phyloP scores from a whole-genome alignment of 257 asterid genomes.

The Jaltomata sinuosa region DNA sequence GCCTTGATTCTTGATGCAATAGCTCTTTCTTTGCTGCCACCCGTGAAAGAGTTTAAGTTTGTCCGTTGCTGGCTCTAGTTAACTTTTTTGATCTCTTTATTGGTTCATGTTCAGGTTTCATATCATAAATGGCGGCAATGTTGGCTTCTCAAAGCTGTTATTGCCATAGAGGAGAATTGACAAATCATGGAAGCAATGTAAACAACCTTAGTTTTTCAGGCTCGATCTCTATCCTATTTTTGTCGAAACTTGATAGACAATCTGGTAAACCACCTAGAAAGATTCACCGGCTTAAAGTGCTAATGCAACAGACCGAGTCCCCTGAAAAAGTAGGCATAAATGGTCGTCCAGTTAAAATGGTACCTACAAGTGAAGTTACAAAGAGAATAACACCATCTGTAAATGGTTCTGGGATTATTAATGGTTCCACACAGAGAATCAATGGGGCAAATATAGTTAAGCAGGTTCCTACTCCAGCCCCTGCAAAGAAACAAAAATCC shows the following conservation, averaged over 20 bases:
- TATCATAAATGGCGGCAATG: conserved; percentile 45
- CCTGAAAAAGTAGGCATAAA: conserved; percentile 35
- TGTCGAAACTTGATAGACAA: conserved; percentile 14
- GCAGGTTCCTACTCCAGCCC: conserved; percentile 27
- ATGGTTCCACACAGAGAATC: conserved; percentile 19
- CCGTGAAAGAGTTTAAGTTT: not conserved
- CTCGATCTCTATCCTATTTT: conserved; percentile 20
- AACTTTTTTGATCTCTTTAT: not conserved
- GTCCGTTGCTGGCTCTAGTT: not conserved
- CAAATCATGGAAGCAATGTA: conserved; percentile 25
- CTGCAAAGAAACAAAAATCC: conserved; percentile 11
- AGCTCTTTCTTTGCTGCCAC: not conserved
- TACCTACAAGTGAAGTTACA: conserved; percentile 51
- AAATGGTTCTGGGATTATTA: conserved; percentile 19
- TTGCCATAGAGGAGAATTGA: conserved; percentile 39
- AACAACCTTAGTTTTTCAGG: conserved; percentile 45
- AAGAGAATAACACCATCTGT: conserved; percentile 23
- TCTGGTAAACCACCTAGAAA: conserved; percentile 15
- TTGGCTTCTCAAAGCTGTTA: conserved; percentile 62
- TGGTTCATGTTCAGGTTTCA: conserved; percentile 22
- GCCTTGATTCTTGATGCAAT: not conserved
- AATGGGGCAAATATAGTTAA: conserved; percentile 45
- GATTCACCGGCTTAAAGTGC: conserved; percentile 19
- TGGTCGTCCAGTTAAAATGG: conserved; percentile 64
- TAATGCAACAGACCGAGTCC: conserved; percentile 51